A percentile compares a stretch with the other conserved stretches of the same genome.
Conservation (phyloP, 805 yeast genomes). For the Sporopachydermia quercuum region DNA sequence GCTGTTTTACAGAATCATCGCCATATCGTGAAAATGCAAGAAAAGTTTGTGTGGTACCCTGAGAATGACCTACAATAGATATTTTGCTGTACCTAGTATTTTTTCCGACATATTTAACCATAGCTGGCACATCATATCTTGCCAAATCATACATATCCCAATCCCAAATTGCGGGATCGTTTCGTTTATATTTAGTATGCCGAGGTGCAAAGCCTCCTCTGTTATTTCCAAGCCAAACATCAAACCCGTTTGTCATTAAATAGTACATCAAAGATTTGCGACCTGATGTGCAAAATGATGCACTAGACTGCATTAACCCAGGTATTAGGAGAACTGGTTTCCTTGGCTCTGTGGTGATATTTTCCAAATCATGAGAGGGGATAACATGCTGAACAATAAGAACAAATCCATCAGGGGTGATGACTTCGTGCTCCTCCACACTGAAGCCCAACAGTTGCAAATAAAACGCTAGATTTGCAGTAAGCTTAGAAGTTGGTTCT, state of each 20-base stretch:
- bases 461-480: background rate
- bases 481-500: background rate
- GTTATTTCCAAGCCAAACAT: slow-evolving; percentile 87
- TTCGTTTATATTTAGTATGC: slow-evolving; percentile 33
- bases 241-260: slow-evolving; percentile 45
- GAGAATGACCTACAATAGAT: slow-evolving; percentile 69
- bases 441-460: background rate
- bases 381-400: background rate
- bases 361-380: background rate
- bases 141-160: slow-evolving; percentile 90
- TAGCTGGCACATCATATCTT: slow-evolving; percentile 55
- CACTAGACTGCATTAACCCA: slow-evolving; percentile 79
- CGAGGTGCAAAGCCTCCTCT: slow-evolving; percentile 72
- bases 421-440: background rate
- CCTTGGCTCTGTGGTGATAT: background rate
- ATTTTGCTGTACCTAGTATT: slow-evolving; percentile 18
- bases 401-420: slow-evolving; percentile 1
- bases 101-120: slow-evolving; percentile 44
- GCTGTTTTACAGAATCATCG: slow-evolving; percentile 28
- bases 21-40: slow-evolving; percentile 37
- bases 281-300: slow-evolving; percentile 77
- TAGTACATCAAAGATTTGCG: slow-evolving; percentile 54
- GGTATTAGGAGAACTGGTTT: slow-evolving; percentile 68
- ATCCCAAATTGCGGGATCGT: slow-evolving; percentile 60
- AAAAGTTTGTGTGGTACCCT: slow-evolving; percentile 83